A percentile compares a stretch with the other conserved stretches of the same genome.
phyloP scores from a whole-genome alignment of 192 early-diverging fungal species.

The Obelidium mucronatum region DNA sequence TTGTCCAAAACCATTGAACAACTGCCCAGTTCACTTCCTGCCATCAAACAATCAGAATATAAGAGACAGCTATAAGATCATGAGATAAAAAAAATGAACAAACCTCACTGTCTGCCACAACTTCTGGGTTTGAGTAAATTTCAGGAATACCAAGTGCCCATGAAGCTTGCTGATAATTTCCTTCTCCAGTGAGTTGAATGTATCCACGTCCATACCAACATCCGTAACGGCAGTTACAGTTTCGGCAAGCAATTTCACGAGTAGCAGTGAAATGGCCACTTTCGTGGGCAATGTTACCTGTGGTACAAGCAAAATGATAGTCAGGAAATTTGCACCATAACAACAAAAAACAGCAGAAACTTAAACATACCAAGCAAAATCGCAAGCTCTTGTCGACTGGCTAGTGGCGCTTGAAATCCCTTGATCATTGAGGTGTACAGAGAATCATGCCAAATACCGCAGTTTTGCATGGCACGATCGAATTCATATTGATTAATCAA shows the following conservation, averaged over 20 bases:
- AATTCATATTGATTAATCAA: not conserved
- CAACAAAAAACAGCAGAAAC: no score
- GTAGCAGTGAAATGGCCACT: constrained; percentile 1
- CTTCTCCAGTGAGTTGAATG: constrained; percentile 17
- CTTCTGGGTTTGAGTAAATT: not conserved
- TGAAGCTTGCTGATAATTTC: constrained; percentile 13
- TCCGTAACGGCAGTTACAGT: not conserved
- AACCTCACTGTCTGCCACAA: constrained; percentile 7
- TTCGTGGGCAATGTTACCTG: constrained; percentile 21
- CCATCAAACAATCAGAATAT: no score
- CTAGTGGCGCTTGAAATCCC: not conserved
- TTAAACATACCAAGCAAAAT: constrained; percentile 1
- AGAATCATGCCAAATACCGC: not conserved
- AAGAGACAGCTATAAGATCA: no score
- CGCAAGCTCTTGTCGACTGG: not conserved
- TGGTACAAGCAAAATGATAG: no score
- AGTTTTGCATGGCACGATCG: not conserved
- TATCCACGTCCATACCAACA: constrained; percentile 26
- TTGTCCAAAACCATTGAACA: constrained; percentile 13
- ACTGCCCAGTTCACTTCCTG: not conserved
- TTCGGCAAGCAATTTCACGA: not conserved
- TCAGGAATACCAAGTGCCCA: not conserved
- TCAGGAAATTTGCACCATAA: no score
- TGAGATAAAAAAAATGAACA: no score
- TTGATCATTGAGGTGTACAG: not conserved